Base-by-base conservation (phyloP, 2,329 filamentous ascomycete species). In the Nemania sp. region DNA sequence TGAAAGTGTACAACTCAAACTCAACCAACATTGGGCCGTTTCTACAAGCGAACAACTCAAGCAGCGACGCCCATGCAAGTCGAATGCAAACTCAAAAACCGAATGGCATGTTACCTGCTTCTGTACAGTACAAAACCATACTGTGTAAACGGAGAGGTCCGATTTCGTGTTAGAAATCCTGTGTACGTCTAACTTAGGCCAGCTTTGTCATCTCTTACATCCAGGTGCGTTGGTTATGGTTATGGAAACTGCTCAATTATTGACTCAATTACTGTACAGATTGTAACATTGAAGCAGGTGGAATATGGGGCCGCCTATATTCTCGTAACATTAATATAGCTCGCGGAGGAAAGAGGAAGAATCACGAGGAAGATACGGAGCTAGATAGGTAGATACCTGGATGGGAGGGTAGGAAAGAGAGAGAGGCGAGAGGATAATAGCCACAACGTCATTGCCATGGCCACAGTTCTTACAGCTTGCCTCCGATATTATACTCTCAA, bases 361-460 rank as follows among this genome's bases (percentile, higher is more conserved):
- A 35, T 8, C 7, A 35, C 7, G 11, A 8, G 32, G 6, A 8
- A 8, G 32, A 35, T n/a, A n/a, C n/a, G n/a, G n/a, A n/a, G n/a
- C n/a, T n/a, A n/a, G n/a, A n/a, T n/a, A n/a, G n/a, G n/a, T n/a
- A n/a, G n/a, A n/a, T n/a, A n/a, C n/a, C n/a, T n/a, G n/a, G n/a
- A n/a, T 26, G 41, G 63, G 1, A 24, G 29, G 49, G 10, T 11
- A 27, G 15, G n/a, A 20, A 53, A 32, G 24, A 6, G 18, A 35
- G 22, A 62, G 35, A 53, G 5, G 2, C 7, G 26, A 18, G 26
- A 27, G 24, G 15, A 29, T 7, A 43, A 41, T 11, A 43, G 15
- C 5, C 24, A 64, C 53, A 52, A 55, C 35, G 54, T 58, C 32
- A 58, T 53, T 57, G 62, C 54, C 62, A 58, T 53, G 45, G 15